Evolutionary conservation across 768 basidiomycete genomes (phyloP).

Genomic region (Boletus reticuloceps): DNA sequence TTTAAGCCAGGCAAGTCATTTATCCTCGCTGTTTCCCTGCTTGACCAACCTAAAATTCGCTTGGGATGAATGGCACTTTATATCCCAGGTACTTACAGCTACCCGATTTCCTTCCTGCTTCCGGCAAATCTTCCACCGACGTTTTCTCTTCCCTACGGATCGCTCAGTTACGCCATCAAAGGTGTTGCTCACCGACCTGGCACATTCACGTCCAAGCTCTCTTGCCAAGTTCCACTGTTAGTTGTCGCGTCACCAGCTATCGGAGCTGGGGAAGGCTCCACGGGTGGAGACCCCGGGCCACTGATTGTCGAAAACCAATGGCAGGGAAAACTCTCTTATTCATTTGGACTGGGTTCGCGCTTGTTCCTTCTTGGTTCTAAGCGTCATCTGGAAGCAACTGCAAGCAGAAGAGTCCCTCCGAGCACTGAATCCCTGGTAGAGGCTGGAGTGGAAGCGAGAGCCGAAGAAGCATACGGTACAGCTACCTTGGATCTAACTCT

Average conservation of each 20-base stretch:
- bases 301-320: slow-evolving; percentile 86
- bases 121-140: slow-evolving; percentile 80
- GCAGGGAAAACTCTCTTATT: slow-evolving; percentile 85
- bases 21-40: not conserved
- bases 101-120: slow-evolving; percentile 90
- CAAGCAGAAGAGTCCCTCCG: not conserved
- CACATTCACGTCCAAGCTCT: slow-evolving; percentile 73
- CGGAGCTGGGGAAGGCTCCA: slow-evolving; percentile 65
- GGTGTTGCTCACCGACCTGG: slow-evolving; percentile 87
- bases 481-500: slow-evolving; percentile 78
- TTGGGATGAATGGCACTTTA: not conserved
- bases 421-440: not conserved
- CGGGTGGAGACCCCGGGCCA: slow-evolving; percentile 58
- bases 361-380: slow-evolving; percentile 76
- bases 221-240: slow-evolving; percentile 65
- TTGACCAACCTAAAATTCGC: not conserved
- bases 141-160: slow-evolving; percentile 70
- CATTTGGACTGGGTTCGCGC: slow-evolving; percentile 73
- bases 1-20: slow-evolving; percentile 73
- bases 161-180: slow-evolving; percentile 74
- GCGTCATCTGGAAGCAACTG: not conserved
- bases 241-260: slow-evolving; percentile 76
- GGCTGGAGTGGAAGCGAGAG: slow-evolving; percentile 2
- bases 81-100: slow-evolving; percentile 80
- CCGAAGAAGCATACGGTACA: slow-evolving; percentile 40